Evolutionary conservation across 2,329 filamentous ascomycete species (phyloP), one percentile per base, ranked within the genome.

Genomic region (Venturiaceae sp.): DNA sequence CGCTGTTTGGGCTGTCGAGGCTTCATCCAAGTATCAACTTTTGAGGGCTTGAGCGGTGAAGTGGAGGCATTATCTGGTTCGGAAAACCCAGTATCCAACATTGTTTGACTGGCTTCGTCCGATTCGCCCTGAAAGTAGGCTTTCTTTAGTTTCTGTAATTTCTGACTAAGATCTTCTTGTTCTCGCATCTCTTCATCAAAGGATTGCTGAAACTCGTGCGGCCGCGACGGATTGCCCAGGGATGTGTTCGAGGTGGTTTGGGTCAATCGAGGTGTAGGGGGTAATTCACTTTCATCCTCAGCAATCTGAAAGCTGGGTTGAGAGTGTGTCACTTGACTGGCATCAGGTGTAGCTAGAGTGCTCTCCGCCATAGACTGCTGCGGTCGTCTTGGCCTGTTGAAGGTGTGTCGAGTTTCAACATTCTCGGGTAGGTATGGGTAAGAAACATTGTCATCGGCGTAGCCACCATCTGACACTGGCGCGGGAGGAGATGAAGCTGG

Each of bases 271-370:
- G 34, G 30, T 53, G 52, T 37, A 3, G 52, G 32, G 9, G 52
- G 32, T 26, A 36, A 8, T 8, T 28, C 34, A 30, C 21, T 33
- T 13, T 53, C n/a, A 8, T 21, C 3, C 3, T 66, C 62, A 3
- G 3, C 44, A 8, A 41, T 2, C 5, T 8, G 32, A 3, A 59
- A 53, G 9, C 61, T 61, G 16, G 61, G 33, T 47, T 71, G 68
- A 13, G 66, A 66, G 1, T 63, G 62, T 5, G 63, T 62, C 33
- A 64, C 62, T 41, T 72, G 69, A 4, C 65, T 69, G 3, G 62
- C 62, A 1, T 66, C 64, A 14, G 67, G 67, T 3, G 58, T 62
- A 13, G 34, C 5, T n/a, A 58, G 37, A n/a, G 30, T 37, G 28
- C 57, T 55, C 14, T 55, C 58, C 23, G 33, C 30, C 13, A 57